Percentiles rank a stretch among this genome's conserved stretches.
phyloP scores from a whole-genome alignment of 441 rosid genomes.

The Manihot esculenta region DNA sequence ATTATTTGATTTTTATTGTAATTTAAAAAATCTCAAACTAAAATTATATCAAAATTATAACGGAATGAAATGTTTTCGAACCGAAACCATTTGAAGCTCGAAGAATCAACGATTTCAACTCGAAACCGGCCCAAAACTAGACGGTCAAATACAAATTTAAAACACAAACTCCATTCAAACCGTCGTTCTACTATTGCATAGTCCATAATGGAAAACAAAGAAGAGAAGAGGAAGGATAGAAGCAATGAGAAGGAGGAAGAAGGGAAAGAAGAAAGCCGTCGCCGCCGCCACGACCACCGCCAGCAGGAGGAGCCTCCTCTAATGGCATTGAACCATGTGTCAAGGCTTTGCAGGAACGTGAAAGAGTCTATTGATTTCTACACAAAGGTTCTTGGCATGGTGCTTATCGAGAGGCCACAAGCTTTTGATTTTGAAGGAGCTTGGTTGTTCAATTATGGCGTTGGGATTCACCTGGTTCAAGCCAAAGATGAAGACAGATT shows the following conservation, averaged over 20 bases:
- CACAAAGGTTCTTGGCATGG: slow-evolving; percentile 59
- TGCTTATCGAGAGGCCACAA: slow-evolving; percentile 47
- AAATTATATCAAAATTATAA: too few relatives aligned
- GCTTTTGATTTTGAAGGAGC: slow-evolving; percentile 56
- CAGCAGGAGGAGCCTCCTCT: slow-evolving; percentile 29
- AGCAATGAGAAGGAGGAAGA: background rate
- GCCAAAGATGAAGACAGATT: slow-evolving; percentile 40
- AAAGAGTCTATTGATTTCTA: slow-evolving; percentile 54
- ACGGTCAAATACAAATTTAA: too few relatives aligned
- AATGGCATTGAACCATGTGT: slow-evolving; percentile 69
- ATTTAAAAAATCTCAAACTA: too few relatives aligned
- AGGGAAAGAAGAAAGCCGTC: background rate
- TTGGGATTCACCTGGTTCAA: slow-evolving; percentile 63
- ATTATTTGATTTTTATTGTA: too few relatives aligned
- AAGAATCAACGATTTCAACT: too few relatives aligned
- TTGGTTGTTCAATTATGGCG: slow-evolving; percentile 71
- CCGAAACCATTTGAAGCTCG: too few relatives aligned
- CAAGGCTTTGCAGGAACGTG: slow-evolving; percentile 61
- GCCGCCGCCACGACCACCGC: too few relatives aligned
- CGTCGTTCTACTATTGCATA: too few relatives aligned
- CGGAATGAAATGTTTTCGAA: too few relatives aligned
- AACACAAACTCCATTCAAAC: too few relatives aligned
- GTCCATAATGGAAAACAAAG: background rate
- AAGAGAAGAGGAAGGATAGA: background rate
- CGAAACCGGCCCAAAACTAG: too few relatives aligned